Evolutionary conservation across 1,284 basidiomycete species (phyloP), one percentile per base, ranked within the genome.

Genomic region (Malassezia psittaci): DNA sequence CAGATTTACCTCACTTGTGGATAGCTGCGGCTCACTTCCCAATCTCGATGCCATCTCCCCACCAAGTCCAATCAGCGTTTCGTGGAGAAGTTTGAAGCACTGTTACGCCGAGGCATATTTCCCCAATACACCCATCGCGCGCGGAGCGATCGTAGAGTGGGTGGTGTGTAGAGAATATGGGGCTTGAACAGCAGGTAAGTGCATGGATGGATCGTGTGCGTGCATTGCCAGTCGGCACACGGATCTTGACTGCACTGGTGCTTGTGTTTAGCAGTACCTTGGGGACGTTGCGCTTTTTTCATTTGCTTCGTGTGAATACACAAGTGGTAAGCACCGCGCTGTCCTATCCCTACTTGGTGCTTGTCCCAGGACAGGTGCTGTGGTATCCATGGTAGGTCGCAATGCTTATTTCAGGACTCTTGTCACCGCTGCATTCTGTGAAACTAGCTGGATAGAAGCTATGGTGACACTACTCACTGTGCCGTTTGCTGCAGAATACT

Each of bases 361-460:
- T 96, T 51, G 80, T 90, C 10, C 90, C 93, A 1, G 90, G 88
- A 29, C 81, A 81, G 34, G 86, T 86, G 68, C 75, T 89, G 44
- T 88, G 86, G 77, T 86, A 85, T 66, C 93, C 93, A 29, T 98
- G 72, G 65, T 43, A 19, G 21, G 41, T 43, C 12, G 10, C 21
- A 19, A 32, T 53, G 8, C 16, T 8, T 3, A 32, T 13, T n/a
- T 15, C 18, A 43, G 41, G 41, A 90, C 89, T 2, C 81, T 98
- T 57, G 76, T 91, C 24, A 90, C 87, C 0, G 84, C 88, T 1
- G 85, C 83, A 10, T 83, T 93, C 60, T 86, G 94, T 44, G 93
- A 98, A 77, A 82, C 84, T 46, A 85, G 81, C 56, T 67, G 90
- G 54, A 76, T 88, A 62, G 90, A 93, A 89, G 81, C 96, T 57